Evolutionary conservation across 768 basidiomycete genomes (phyloP).

Genomic region (Russula olivacea): DNA sequence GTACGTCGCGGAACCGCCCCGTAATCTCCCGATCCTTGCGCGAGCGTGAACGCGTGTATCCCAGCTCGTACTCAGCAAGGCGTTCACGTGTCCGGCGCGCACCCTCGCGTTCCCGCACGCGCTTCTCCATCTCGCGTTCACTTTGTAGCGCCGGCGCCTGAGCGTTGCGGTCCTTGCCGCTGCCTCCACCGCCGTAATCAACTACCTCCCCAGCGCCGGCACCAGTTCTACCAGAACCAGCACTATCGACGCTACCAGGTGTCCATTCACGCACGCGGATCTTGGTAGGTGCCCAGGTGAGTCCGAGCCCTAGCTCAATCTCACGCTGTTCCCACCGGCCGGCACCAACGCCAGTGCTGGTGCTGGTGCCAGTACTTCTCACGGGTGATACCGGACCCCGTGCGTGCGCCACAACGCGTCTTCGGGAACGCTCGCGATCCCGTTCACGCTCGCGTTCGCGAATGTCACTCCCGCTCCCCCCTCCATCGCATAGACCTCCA

Average conservation of each 20-base stretch:
- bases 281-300: conserved; percentile 25
- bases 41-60: conserved; percentile 21
- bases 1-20: conserved; percentile 21
- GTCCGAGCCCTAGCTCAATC: conserved; percentile 23
- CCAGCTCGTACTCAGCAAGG: conserved; percentile 30
- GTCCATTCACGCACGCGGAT: conserved; percentile 26
- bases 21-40: conserved; percentile 23
- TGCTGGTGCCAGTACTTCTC: neutral
- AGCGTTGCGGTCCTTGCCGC: conserved; percentile 18
- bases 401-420: conserved; percentile 4
- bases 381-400: neutral
- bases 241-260: neutral
- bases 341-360: neutral
- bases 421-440: conserved; percentile 18
- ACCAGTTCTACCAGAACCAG: neutral
- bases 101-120: conserved; percentile 26
- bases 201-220: neutral
- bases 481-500: neutral
- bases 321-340: conserved; percentile 25
- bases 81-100: conserved; percentile 23
- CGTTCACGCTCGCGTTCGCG: conserved; percentile 19
- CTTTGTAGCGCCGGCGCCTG: conserved; percentile 24
- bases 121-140: conserved; percentile 28
- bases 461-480: conserved; percentile 10
- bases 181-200: neutral